Evolutionary conservation across 1,139 yeast genomes (phyloP), one percentile per base, ranked within the genome.

Genomic region (Arxiozyma bovina): DNA sequence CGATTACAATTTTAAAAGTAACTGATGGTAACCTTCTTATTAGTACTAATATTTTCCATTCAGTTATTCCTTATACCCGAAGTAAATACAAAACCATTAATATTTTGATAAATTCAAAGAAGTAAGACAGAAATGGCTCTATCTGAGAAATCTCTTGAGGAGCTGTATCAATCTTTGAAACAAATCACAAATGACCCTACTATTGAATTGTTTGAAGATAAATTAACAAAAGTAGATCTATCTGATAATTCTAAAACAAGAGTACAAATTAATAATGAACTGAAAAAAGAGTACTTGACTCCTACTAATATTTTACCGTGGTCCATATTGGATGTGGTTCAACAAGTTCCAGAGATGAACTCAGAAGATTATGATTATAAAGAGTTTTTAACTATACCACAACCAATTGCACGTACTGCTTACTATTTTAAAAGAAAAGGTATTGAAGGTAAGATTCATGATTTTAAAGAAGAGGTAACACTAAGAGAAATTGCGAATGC

Each of bases 401-500:
- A 74, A 15, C 71, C 80, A 3, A 72, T 82, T 20, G 75, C 77
- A 23, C 73, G 88, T 60, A 80, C 89, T 0, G 70, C 79, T 0
- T 77, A 80, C 55, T 73, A 87, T 53, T 82, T 83, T 67, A 81
- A 80, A 60, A 74, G 99, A 63, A 70, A 75, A 17, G 99, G 99
- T 0, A 77, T 94, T 6, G 77, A 78, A 5, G 98, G 98, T 11
- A 65, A 71, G 12, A 82, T 93, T 18, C 73, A 74, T 1, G 78
- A 82, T 0, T 84, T 82, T 61, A 76, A 78, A 51, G 96, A 91
- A 68, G 79, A 79, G 50, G 71, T 81, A 1, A 74, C 80, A 25
- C 60, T 73, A 7, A 62, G 71, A 22, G 84, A 80, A 23, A 67
- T 81, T 1, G 78, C 76, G 49, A 76, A 77, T 56, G 82, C 85